These are phyloP conservation scores for Bryoerythrophyllum caledonicum DNA, from an alignment of 225 moss, liverwort and hornwort genomes.

Conservation along the genomic window DNA sequence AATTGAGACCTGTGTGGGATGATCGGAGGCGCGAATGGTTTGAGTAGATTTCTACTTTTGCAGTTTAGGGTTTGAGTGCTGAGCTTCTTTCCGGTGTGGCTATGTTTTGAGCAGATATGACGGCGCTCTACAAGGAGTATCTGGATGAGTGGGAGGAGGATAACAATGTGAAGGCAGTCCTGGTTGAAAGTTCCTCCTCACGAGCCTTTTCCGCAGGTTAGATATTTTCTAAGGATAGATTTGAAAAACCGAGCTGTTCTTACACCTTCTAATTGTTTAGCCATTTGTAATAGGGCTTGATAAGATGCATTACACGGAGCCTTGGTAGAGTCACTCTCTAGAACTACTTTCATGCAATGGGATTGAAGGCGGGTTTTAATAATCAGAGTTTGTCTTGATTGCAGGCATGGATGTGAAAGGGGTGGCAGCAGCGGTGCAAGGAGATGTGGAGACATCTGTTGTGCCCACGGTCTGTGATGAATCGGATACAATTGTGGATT, in stretches of 20 bases:
- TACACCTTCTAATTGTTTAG: background rate
- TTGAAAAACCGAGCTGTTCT: background rate
- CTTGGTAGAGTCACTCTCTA: background rate
- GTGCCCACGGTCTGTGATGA: slow-evolving; percentile 43
- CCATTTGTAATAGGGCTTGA: background rate
- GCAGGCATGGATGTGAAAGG: slow-evolving; percentile 99
- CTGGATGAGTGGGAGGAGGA: slow-evolving; percentile 81
- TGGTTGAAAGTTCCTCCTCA: slow-evolving; percentile 83
- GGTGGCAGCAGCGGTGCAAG: slow-evolving; percentile 88
- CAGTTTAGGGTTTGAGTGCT: background rate
- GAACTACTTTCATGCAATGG: background rate
- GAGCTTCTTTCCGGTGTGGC: background rate
- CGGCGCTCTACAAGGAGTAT: slow-evolving; percentile 70
- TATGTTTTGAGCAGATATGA: slow-evolving; percentile 77
- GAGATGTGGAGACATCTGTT: slow-evolving; percentile 56
- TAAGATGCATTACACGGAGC: background rate
- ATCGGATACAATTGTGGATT: slow-evolving; percentile 3
- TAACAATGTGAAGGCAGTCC: slow-evolving; percentile 69
- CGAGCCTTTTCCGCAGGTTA: slow-evolving; percentile 93
- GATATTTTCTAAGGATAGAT: background rate
- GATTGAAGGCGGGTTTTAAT: slow-evolving; percentile 16
- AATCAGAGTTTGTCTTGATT: slow-evolving; percentile 47
- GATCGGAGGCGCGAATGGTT: background rate
- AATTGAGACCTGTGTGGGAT: too few species aligned
- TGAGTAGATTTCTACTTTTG: background rate